Percentiles rank a stretch among this genome's conserved stretches.
These are phyloP conservation scores for Candida oleophila DNA, from an alignment of 805 yeast genomes.

Conservation along the genomic window DNA sequence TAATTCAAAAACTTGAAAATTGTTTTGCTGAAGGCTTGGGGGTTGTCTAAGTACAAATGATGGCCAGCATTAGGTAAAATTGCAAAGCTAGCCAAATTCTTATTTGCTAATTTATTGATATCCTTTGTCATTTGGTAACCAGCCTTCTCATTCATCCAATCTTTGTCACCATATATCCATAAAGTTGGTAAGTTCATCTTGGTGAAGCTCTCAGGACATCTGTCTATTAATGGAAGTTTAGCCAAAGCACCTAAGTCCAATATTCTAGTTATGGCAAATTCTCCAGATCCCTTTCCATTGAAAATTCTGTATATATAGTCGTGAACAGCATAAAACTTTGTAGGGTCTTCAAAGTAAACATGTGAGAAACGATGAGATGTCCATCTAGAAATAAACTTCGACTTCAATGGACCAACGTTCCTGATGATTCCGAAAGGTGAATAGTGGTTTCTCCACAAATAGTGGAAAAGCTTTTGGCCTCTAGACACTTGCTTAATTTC, in stretches of 20 bases:
- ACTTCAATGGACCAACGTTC: conserved; percentile 51
- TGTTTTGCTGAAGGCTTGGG: conserved; percentile 30
- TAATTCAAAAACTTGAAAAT: conserved; percentile 30
- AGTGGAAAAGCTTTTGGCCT: conserved; percentile 31
- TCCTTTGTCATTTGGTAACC: conserved; percentile 46
- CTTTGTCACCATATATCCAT: conserved; percentile 67
- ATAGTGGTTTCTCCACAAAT: conserved; percentile 51
- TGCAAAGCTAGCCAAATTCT: conserved; percentile 28
- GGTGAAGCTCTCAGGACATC: conserved; percentile 45
- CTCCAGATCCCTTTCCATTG: conserved; percentile 61
- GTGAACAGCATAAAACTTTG: conserved; percentile 41
- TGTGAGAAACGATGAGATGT: conserved; percentile 46
- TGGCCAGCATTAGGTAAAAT: conserved; percentile 49
- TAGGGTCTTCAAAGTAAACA: conserved; percentile 32
- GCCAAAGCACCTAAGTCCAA: conserved; percentile 61
- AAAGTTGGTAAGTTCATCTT: conserved; percentile 44
- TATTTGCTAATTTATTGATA: conserved; percentile 24
- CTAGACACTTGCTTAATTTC: conserved; percentile 6
- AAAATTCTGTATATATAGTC: conserved; percentile 54
- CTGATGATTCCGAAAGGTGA: conserved; percentile 58
- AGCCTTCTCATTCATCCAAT: conserved; percentile 69
- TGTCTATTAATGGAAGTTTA: conserved; percentile 53
- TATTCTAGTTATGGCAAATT: conserved; percentile 58
- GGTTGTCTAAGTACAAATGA: conserved; percentile 54
- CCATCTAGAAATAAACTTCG: conserved; percentile 54